Evolutionary conservation across 1,284 basidiomycete genomes (phyloP).

Genomic region (Marasmius fiardii): DNA sequence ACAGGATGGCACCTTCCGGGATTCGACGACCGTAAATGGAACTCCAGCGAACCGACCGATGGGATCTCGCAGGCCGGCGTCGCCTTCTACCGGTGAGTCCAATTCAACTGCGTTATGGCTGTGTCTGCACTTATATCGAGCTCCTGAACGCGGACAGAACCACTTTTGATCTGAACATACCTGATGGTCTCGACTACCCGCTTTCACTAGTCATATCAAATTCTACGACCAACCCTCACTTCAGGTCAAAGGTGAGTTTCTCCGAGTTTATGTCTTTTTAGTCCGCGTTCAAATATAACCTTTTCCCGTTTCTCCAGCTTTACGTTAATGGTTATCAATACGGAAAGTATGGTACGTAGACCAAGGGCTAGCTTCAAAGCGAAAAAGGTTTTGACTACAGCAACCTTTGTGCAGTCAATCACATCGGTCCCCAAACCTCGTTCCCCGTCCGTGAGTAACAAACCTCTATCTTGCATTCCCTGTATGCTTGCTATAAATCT

Average conservation of each 20-base stretch:
- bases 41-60: conserved; percentile 31
- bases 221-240: conserved; percentile 34
- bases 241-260: conserved; percentile 31
- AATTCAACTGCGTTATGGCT: too few species aligned
- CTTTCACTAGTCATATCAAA: conserved; percentile 38
- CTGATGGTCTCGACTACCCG: conserved; percentile 45
- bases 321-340: conserved; percentile 44
- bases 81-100: conserved; percentile 37
- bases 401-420: conserved; percentile 28
- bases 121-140: too few species aligned
- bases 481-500: neutral
- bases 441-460: conserved; percentile 37
- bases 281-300: neutral
- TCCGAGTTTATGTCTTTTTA: too few species aligned
- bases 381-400: too few species aligned
- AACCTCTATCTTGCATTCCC: neutral
- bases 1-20: conserved; percentile 48
- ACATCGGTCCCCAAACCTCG: conserved; percentile 36
- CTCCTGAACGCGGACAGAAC: conserved; percentile 36
- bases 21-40: conserved; percentile 44
- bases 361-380: neutral
- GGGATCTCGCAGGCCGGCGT: conserved; percentile 40
- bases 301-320: conserved; percentile 21
- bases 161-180: conserved; percentile 39
- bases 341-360: conserved; percentile 35